Evolutionary conservation across 2,329 filamentous ascomycete genomes (phyloP).

Genomic region (Talaromyces sp.): DNA sequence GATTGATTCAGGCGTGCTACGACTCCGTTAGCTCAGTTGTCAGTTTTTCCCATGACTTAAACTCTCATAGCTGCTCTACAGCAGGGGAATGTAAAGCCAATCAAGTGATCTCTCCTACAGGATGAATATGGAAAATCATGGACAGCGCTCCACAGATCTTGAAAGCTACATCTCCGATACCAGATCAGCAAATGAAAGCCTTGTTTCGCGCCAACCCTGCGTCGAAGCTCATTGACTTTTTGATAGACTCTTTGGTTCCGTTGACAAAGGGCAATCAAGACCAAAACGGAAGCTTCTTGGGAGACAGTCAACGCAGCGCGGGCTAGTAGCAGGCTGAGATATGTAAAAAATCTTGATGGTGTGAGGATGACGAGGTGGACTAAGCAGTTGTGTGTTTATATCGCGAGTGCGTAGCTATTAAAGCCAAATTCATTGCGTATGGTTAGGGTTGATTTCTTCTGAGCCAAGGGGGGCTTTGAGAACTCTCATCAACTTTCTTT

Average conservation of each 20-base stretch:
- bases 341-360: background rate
- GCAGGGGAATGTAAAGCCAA: background rate
- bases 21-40: background rate
- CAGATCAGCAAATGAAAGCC: background rate
- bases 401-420: background rate
- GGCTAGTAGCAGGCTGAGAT: background rate
- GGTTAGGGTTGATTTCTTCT: background rate
- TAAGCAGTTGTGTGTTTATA: background rate
- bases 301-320: background rate
- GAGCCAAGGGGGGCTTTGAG: background rate
- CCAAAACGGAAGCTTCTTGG: background rate
- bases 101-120: background rate
- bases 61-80: background rate
- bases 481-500: too few species aligned
- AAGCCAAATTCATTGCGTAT: background rate
- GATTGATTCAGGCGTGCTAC: background rate
- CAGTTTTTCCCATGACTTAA: background rate
- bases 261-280: background rate
- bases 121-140: background rate
- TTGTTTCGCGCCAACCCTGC: slow-evolving; percentile 7
- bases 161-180: background rate
- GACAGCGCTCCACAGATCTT: background rate
- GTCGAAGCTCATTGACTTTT: slow-evolving; percentile 6
- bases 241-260: background rate
- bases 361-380: background rate